Percentiles rank a stretch among this genome's conserved stretches.
phyloP scores from a whole-genome alignment of 139 green algal species.

The Micractinium conductrix region DNA sequence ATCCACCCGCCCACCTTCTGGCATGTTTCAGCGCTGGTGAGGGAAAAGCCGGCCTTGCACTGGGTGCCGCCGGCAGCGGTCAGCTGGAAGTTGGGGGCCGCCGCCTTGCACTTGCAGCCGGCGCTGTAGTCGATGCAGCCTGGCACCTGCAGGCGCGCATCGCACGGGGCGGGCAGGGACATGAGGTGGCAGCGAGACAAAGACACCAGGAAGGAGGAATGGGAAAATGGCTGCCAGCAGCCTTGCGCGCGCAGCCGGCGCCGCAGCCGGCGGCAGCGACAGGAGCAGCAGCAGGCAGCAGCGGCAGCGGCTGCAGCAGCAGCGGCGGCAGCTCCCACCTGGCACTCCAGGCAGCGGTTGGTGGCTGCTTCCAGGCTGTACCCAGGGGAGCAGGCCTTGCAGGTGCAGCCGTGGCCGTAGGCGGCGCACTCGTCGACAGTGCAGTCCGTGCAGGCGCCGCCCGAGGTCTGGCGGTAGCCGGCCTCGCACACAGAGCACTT shows the following conservation, averaged over 20 bases:
- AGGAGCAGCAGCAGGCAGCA: neutral
- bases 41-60: neutral
- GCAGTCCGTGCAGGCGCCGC: neutral
- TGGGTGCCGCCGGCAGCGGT: neutral
- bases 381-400: neutral
- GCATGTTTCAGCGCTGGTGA: neutral
- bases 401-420: neutral
- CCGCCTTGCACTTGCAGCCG: neutral
- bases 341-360: neutral
- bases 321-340: neutral
- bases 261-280: too few species aligned
- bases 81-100: neutral
- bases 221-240: neutral
- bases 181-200: neutral
- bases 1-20: neutral
- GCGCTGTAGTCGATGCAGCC: neutral
- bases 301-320: too few species aligned
- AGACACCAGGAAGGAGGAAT: neutral
- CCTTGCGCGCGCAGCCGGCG: neutral
- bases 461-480: neutral
- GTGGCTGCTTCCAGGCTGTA: neutral
- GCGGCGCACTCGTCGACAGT: neutral
- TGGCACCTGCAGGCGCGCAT: neutral
- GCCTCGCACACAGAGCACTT: neutral
- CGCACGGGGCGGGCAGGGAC: neutral